These are phyloP conservation scores for Blastocystis sp. DNA, from an alignment of 352 stramenopile genomes.

Conservation along the genomic window DNA sequence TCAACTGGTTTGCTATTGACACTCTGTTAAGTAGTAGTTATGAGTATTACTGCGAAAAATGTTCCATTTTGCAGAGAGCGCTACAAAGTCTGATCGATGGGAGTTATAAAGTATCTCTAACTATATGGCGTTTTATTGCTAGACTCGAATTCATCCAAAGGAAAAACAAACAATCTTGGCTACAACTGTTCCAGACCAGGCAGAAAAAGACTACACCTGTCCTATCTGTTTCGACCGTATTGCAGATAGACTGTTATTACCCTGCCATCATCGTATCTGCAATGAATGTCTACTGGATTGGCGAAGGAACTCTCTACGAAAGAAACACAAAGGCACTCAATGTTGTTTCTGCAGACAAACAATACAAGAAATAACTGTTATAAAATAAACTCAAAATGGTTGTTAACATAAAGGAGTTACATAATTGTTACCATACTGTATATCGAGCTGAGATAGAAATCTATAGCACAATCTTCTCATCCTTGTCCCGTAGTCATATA, in stretches of 20 bases:
- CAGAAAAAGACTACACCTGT: constrained; percentile 11
- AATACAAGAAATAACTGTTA: background rate
- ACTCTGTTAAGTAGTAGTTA: background rate
- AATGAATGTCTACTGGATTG: constrained; percentile 32
- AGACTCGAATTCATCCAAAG: background rate
- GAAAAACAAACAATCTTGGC: background rate
- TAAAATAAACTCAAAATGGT: background rate
- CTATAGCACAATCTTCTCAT: background rate
- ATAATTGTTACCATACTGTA: background rate
- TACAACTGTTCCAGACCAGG: background rate
- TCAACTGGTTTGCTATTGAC: background rate
- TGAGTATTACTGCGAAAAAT: background rate
- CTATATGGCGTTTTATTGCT: background rate
- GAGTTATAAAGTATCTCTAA: background rate
- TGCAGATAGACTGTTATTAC: constrained; percentile 13
- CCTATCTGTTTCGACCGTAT: constrained; percentile 18
- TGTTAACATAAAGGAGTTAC: background rate
- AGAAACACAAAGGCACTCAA: constrained; percentile 22
- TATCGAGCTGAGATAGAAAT: background rate
- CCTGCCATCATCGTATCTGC: constrained; percentile 1
- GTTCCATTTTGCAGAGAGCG: background rate
- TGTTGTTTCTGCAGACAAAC: constrained; percentile 40
- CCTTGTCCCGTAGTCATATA: background rate
- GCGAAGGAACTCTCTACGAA: constrained; percentile 21
- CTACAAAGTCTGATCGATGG: background rate